Base-by-base conservation (phyloP, 441 rosid genomes). In the Kokia cookei region DNA sequence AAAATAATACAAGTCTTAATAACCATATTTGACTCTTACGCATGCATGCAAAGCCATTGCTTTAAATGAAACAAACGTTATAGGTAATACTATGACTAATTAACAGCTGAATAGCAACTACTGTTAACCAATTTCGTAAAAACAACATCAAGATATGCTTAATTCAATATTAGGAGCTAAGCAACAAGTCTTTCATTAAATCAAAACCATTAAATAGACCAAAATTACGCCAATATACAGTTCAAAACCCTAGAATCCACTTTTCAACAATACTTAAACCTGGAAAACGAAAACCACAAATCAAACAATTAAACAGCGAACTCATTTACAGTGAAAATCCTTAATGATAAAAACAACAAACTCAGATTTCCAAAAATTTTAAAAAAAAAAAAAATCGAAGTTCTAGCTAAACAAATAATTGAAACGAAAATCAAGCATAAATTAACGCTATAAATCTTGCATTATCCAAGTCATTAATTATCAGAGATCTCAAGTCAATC, bases 401-500 rank as follows among this genome's bases (percentile, higher is more conserved):
- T 5, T 60, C 45, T 27, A 60, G 10, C 42, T 24, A 65, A 75
- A 73, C 40, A 62, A 40, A 53, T 9, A 72, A 19, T 11, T 72
- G 62, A 55, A 24, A 62, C 7, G 12, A 7, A 62, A 75, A 29
- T 29, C 43, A 35, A 63, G 17, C 26, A 75, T 7, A 45, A 53
- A 72, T 42, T 59, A 55, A 32, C 78, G 62, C 76, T 57, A 76
- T 15, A 79, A 32, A 62, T 29, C 32, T 62, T 27, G 15, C 71
- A 72, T 71, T 57, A 80, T 51, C 71, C 35, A 72, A 61, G 35
- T 65, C 75, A 47, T 14, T 51, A n/a, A 73, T 62, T 62, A 27
- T 76, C 6, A 68, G 50, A 73, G 77, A 84, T 84, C 83, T 75
- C 71, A 73, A 75, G 71, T 29, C 82, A 71, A 81, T 50, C 54